Base-by-base conservation (phyloP, 164 flowering plant species). In the Vitis cinerea region DNA sequence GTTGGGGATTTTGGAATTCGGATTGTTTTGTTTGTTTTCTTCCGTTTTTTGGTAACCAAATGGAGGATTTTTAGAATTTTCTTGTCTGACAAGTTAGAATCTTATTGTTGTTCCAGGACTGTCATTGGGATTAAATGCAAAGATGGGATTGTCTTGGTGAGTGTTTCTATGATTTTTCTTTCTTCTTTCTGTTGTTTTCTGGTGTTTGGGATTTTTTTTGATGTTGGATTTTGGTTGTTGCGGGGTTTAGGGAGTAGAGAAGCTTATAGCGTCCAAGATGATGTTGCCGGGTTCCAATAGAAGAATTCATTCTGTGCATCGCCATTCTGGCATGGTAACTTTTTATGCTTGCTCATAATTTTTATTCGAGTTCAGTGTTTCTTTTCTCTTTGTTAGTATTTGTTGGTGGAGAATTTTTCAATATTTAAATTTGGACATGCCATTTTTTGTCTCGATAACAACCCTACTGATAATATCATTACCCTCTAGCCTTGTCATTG, bases 281-380 rank as follows among this genome's bases (percentile, higher is more conserved):
- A 92, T 95, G 99, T 72, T 95, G 66, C 92, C 98, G 2, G 99
- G 98, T 16, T 93, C 98, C 9, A 95, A 95, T 67, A 75, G 98
- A 64, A 81, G 98, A 78, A 91, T 92, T 60, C 99, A 94, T 63
- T 79, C 99, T 2, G 92, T 92, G 61, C 97, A 94, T 76, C 97
- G 97, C n/a, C 98, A 93, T 78, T 82, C 97, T 14, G 98, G 99
- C 77, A 91, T 95, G 99, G 99, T 94, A 83, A 6, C 9, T 56
- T 13, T 12, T 50, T 11, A 68, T 59, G 8, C 15, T 27, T 23
- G 12, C 48, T 29, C 48, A 15, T 50, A 0, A 14, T 30, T 52
- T 29, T 7, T 19, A 14, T 66, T 48, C 12, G 8, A 27, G 10
- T 19, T 17, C 23, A n/a, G 6, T 56, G 5, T 9, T 63, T 55